Conservation (phyloP, 805 yeast genomes). For the Hanseniaspora mollemarum region DNA sequence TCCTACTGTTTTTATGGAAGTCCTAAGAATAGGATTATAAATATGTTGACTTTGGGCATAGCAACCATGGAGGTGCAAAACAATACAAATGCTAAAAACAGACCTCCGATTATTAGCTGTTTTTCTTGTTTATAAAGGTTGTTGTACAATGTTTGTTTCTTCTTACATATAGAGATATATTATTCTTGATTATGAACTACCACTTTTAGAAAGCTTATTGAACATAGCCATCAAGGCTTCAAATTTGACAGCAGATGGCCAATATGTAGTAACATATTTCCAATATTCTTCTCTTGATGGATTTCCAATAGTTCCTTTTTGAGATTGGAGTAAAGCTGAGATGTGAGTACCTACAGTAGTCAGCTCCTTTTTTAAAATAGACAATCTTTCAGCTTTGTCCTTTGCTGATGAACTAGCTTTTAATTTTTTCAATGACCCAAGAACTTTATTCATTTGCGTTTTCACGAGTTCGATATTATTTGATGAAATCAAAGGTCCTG, state of each 20-base stretch:
- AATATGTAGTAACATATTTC: constrained; percentile 71
- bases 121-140: no score
- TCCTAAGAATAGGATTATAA: no score
- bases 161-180: no score
- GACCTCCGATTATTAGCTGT: no score
- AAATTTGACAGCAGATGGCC: constrained; percentile 82
- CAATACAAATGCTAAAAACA: no score
- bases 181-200: no score
- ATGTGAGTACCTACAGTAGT: constrained; percentile 66
- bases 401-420: constrained; percentile 63
- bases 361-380: constrained; percentile 54
- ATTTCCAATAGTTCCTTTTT: constrained; percentile 25
- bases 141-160: no score
- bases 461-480: constrained; percentile 5
- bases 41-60: no score
- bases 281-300: constrained; percentile 33
- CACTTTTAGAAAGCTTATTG: constrained; percentile 34
- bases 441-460: constrained; percentile 47
- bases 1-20: no score
- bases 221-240: constrained; percentile 67
- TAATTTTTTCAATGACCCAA: constrained; percentile 51
- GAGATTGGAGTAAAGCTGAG: constrained; percentile 24
- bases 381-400: constrained; percentile 68
- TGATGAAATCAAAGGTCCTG: constrained; percentile 1
- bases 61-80: no score